These are phyloP conservation scores for Pharnaceum exiguum DNA, from an alignment of 148 eudicot species.

Conservation along the genomic window DNA sequence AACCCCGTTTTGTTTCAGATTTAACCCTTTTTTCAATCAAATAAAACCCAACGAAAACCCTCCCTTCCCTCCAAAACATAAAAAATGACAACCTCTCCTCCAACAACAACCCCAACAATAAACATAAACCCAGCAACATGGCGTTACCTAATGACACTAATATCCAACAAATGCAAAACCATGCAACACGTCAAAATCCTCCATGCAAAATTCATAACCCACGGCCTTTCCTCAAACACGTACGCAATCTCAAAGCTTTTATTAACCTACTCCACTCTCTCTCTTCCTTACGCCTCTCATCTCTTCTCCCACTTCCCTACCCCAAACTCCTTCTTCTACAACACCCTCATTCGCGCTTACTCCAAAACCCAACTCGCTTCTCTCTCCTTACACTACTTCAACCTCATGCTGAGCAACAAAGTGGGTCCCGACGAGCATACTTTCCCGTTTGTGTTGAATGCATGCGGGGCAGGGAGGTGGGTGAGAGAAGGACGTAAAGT, in stretches of 20 bases:
- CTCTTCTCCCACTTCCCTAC: constrained; percentile 7
- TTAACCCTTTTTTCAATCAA: no score
- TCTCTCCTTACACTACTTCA: constrained; percentile 16
- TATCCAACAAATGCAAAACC: constrained; percentile 7
- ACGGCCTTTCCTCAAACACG: constrained; percentile 19
- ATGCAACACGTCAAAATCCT: constrained; percentile 6
- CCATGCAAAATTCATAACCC: constrained; percentile 20
- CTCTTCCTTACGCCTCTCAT: constrained; percentile 14
- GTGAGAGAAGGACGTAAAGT: constrained; percentile 6
- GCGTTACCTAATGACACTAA: constrained; percentile 13
- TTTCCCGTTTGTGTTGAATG: constrained; percentile 19
- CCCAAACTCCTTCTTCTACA: constrained; percentile 22
- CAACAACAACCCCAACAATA: not conserved
- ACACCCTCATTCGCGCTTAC: constrained; percentile 26
- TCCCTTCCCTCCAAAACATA: no score
- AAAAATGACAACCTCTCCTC: not conserved
- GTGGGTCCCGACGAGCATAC: constrained; percentile 15
- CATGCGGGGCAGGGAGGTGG: constrained; percentile 10
- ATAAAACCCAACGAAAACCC: no score
- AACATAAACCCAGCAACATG: constrained; percentile 10
- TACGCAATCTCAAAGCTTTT: constrained; percentile 26
- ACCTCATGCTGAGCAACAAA: constrained; percentile 12
- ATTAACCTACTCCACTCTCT: constrained; percentile 10
- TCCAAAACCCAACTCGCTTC: constrained; percentile 5
- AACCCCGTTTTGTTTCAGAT: no score